Evolutionary conservation across 1,284 basidiomycete genomes (phyloP), one percentile per base, ranked within the genome.

Genomic region (Ustilago esculenta): DNA sequence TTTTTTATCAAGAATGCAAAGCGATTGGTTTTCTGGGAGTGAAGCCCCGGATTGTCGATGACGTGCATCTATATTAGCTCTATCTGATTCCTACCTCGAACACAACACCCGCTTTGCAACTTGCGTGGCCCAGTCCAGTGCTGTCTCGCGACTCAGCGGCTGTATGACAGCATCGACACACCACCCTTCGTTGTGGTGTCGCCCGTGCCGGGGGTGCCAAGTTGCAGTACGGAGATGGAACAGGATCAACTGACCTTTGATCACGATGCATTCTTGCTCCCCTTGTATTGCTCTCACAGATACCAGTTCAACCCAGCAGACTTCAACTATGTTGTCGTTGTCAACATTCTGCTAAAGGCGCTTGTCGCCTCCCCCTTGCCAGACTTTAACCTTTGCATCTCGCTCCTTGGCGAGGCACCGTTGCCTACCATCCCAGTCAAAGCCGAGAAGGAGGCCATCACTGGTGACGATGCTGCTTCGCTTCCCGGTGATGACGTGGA

Each of bases 281-380:
- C 15, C 27, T 52, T 27, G 46, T 18, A 29, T 54, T 42, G 42
- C 23, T 40, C 54, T 30, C 20, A 64, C 72, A 96, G 93, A 53
- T 96, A 96, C 84, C 94, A 98, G 82, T 97, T 97, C 85, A 98
- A 98, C 85, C 89, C 92, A 17, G 88, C 91, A 81, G 87, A 95
- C 39, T 92, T 92, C 84, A 94, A 94, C 84, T 89, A 92, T 8
- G 92, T 94, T 77, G 90, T 94, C 18, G 90, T 94, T 73, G 86
- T 95, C 83, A 92, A 95, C 85, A 92, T 98, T 82, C 90, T 98
- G 79, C 87, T 94, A 83, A 96, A 97, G 86, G 87, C 93, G 18
- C 87, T 98, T 88, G 86, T 88, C 30, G 90, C 92, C 34, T 88
- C 91, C 46, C 92, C 94, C 61, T 81, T 83, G 45, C 83, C 85